Base-by-base conservation (phyloP, 1,284 basidiomycete species). In the Rugosomyces carneus region DNA sequence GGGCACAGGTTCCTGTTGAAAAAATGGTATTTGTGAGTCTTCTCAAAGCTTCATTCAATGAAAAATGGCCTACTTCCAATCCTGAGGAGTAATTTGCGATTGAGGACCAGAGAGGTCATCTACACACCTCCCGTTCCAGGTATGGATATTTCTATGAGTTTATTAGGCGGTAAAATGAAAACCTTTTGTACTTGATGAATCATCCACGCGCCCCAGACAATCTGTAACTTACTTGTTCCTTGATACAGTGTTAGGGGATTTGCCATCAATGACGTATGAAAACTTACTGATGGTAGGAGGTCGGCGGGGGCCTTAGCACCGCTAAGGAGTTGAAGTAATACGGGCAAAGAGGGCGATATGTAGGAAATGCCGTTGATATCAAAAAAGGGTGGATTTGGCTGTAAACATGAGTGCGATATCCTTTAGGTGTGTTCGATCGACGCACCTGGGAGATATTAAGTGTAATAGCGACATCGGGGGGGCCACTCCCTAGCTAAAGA, bases 251-350 rank as follows among this genome's bases (percentile, higher is more conserved):
- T 21, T 13, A 18, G n/a, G 2, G 20, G n/a, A 19, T 20, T n/a
- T 9, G 27, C 2, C 47, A 24, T 27, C 27, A 8, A 27, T 20
- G 39, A 21, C n/a, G 10, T 5, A 20, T 40, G 24, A 29, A 35
- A 15, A 43, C 57, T 41, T 40, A 60, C 58, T 0, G 61, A 61
- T 3, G 68, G 67, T 27, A 68, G 48, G 34, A 69, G 55, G 43
- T 69, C 63, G 15, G 53, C 48, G 2, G 69, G 65, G 35, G 57
- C 51, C 21, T 57, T 53, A 3, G 63, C 63, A 15, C 68, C 68
- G 40, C 65, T 69, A 20, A 71, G 57, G 31, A 70, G 58, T 44
- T 69, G 67, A 20, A 69, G 53, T 23, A 69, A 58, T 1, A 66
- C 65, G 2, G 68, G 68, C n/a, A 68, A 40, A 1, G 62, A 52